Base-by-base conservation (phyloP, 768 basidiomycete genomes). In the Leccinum subtestaceum region DNA sequence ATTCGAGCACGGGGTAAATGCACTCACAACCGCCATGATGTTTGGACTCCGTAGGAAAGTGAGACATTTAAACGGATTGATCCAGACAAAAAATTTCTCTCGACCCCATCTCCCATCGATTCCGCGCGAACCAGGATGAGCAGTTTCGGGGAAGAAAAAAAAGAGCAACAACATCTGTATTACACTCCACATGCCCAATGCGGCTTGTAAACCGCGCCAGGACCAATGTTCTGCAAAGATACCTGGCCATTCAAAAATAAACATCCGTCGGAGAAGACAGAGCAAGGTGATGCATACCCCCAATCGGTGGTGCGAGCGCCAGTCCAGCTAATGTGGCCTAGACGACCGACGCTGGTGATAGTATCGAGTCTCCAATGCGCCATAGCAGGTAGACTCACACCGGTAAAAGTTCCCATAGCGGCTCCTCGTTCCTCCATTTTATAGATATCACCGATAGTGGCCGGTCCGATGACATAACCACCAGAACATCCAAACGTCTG, bases 391-490 rank as follows among this genome's bases (percentile, higher is more conserved):
- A 19, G 6, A 70, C 75, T 52, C 52, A 85, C 84, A 1, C 75
- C 80, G 52, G 82, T 77, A 67, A 83, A 86, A 2, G 83, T 70
- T 0, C 85, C 86, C 76, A 87, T 82, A 0, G 83, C 84, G 3
- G 78, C 74, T 8, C 85, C 79, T 23, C 86, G 74, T 61, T 88
- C 83, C 56, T 88, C 88, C 2, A 87, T 66, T 52, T 71, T 78
- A 69, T 87, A 88, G 3, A 89, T 85, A 64, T 89, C 87, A 0
- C 84, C 84, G 23, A 88, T 84, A 5, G 84, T 80, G 2, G 81
- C 87, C 0, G 79, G 78, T 21, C 80, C 89, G 53, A 82, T 77
- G n/a, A 80, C 81, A 68, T 78, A 66, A 4, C 78, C 84, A 11
- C 81, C 81, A 6, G 85, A 80, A 7, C 83, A 77, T 15, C 89